Evolutionary conservation across 148 eudicot genomes (phyloP).

Genomic region (Vaccinium corymbosum): DNA sequence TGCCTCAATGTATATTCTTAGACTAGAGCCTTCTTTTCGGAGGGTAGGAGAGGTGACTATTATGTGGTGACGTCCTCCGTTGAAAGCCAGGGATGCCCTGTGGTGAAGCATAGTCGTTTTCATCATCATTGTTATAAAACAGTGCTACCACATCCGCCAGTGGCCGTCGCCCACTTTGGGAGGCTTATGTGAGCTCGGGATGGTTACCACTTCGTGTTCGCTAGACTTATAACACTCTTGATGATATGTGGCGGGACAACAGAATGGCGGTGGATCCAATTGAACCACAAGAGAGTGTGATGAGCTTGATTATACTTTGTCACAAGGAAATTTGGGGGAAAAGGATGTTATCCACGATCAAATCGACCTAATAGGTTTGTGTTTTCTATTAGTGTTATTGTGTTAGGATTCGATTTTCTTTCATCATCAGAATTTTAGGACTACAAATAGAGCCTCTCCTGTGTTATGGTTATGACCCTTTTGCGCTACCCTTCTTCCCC

Average conservation of each 20-base stretch:
- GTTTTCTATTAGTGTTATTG: background rate
- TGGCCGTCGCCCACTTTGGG: background rate
- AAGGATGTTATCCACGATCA: background rate
- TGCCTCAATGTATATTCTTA: background rate
- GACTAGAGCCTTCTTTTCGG: background rate
- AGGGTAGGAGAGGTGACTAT: background rate
- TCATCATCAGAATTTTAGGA: background rate
- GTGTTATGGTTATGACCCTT: background rate
- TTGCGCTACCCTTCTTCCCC: background rate
- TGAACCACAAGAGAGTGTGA: background rate
- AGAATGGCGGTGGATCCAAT: too few relatives aligned
- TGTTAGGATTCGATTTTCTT: background rate
- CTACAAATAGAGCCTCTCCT: background rate
- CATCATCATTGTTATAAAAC: background rate
- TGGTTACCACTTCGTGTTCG: background rate
- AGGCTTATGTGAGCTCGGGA: background rate
- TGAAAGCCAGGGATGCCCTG: background rate
- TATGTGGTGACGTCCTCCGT: background rate
- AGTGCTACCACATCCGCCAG: background rate
- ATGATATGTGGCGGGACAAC: background rate
- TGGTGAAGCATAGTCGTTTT: background rate
- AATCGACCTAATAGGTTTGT: background rate
- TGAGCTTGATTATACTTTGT: background rate
- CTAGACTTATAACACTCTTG: background rate
- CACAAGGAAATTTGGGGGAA: background rate